Percentiles rank a stretch among this genome's conserved stretches.
phyloP scores from a whole-genome alignment of 331 rosid genomes.

The Prunus yedoensis region DNA sequence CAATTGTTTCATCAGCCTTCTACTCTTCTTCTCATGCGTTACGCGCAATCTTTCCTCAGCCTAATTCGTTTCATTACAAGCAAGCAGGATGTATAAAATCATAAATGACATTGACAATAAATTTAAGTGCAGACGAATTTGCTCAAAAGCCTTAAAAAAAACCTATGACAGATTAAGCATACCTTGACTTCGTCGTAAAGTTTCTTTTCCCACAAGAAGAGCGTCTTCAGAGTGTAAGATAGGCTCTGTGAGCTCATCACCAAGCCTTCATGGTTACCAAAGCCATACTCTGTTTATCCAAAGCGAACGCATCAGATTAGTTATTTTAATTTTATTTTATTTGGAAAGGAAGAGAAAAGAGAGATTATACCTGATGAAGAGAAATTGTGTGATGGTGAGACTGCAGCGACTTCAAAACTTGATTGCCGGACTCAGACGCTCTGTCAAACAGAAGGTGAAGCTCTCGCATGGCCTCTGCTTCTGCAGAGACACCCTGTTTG shows the following conservation, averaged over 20 bases:
- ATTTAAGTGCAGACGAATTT: no score
- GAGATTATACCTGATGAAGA: conserved; percentile 36
- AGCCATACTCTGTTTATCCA: conserved; percentile 31
- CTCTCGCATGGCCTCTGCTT: conserved; percentile 48
- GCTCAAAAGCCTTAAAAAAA: background rate
- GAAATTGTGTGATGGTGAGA: conserved; percentile 40
- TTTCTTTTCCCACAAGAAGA: conserved; percentile 84
- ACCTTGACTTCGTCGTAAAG: conserved; percentile 86
- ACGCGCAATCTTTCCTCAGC: conserved; percentile 73
- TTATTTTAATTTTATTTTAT: background rate
- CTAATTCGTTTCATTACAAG: conserved; percentile 23
- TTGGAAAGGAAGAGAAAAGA: no score
- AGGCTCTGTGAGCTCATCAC: conserved; percentile 35
- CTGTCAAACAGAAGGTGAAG: conserved; percentile 54
- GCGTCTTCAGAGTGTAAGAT: conserved; percentile 54
- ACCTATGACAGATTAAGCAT: background rate
- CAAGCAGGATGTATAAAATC: no score
- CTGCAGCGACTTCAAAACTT: conserved; percentile 51
- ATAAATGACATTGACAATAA: no score
- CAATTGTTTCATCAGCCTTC: conserved; percentile 53
- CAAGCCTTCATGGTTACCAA: conserved; percentile 30
- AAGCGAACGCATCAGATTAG: background rate
- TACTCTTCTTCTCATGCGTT: conserved; percentile 59
- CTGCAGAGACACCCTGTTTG: no score
- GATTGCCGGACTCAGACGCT: conserved; percentile 68